Evolutionary conservation across 805 yeast genomes (phyloP), one percentile per base, ranked within the genome.

Genomic region (Candida krabiensis): DNA sequence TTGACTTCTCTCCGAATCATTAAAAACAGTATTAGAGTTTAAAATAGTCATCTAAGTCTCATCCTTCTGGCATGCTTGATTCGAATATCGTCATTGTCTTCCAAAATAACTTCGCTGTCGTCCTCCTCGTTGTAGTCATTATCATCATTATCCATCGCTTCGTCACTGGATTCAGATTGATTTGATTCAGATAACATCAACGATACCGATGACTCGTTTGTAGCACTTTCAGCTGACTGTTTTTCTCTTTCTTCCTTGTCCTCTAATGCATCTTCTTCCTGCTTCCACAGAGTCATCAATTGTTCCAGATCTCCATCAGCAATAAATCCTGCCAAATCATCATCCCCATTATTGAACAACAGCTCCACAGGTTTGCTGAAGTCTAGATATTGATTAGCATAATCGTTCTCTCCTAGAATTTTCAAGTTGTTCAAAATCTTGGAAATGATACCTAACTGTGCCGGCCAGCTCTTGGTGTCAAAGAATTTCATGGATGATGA

Each of bases 401-500:
- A 7, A 19, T 44, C 45, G 29, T 40, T 38, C 9, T 32, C 37
- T 8, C 41, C 49, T 11, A 30, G 27, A 9, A 49, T 18, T 16
- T 28, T 14, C 33, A 40, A 18, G 18, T 38, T 42, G 35, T 49
- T 49, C 16, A 49, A 37, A 14, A 49, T 33, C 19, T 46, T 49
- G 42, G 46, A 38, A 15, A 46, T 22, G n/a, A 46, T 33, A 9
- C 41, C 32, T 30, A 49, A 31, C 22, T 49, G 53, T 3, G 50
- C 35, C 14, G 53, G 41, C 53, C 53, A 49, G 28, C 38, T 39
- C 7, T 33, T 42, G 28, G 23, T 31, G 14, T 35, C 30, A 24
- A 49, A 49, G n/a, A 41, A 42, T 27, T 38, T 38, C 46, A 49
- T 49, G 11, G 48, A 37, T 7, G 53, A 44, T 2, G 44, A 28